Conservation (phyloP, 306 rosid genomes). For the Rosa lucieae region DNA sequence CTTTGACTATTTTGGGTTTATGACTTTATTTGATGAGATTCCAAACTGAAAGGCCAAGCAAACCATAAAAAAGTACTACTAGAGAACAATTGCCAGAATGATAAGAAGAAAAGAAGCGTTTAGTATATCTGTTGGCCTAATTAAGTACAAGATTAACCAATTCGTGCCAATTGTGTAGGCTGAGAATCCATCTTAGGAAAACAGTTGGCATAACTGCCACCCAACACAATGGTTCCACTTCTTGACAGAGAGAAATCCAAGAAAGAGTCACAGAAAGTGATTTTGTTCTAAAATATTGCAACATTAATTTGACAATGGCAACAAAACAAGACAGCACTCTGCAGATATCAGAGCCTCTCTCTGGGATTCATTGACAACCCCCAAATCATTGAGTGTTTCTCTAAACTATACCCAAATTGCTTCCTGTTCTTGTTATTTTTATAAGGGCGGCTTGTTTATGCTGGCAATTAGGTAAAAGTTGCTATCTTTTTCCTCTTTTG, state of each 20-base stretch:
- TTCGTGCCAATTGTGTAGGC: not conserved
- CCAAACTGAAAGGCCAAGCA: slow-evolving; percentile 20
- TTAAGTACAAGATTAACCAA: slow-evolving; percentile 2
- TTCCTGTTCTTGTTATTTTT: not conserved
- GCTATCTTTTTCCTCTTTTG: slow-evolving; percentile 21
- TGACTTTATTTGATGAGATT: not conserved
- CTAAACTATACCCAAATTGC: not conserved
- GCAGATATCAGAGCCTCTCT: not conserved
- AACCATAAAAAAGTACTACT: not conserved
- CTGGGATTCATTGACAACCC: not conserved
- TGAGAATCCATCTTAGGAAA: not conserved
- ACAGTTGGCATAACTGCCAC: slow-evolving; percentile 36
- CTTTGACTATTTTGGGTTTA: not conserved
- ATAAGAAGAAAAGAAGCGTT: not conserved
- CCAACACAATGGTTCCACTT: slow-evolving; percentile 15
- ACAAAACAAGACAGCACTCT: not conserved
- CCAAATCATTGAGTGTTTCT: not conserved
- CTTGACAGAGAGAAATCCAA: not conserved
- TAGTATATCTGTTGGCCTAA: not conserved
- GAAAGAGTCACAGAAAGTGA: slow-evolving; percentile 10
- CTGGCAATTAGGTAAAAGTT: slow-evolving; percentile 45
- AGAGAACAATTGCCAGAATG: not conserved
- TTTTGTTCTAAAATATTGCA: slow-evolving; percentile 10
- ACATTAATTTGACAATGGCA: not conserved
- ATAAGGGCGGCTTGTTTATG: slow-evolving; percentile 6